Percentiles rank a stretch among this genome's conserved stretches.
These are phyloP conservation scores for Syzygium oleosum DNA, from an alignment of 345 rosid genomes.

Conservation along the genomic window DNA sequence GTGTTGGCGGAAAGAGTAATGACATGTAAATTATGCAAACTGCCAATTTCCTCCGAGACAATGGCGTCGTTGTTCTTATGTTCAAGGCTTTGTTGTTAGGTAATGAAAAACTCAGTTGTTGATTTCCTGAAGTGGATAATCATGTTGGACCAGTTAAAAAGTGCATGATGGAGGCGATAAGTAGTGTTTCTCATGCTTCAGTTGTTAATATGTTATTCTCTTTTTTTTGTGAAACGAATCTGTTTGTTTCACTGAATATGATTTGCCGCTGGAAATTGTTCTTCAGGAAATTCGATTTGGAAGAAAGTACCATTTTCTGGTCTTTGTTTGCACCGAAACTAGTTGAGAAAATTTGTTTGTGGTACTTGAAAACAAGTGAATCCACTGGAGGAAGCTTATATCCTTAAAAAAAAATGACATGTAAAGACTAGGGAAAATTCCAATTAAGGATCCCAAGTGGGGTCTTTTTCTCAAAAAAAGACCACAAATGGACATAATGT, in stretches of 20 bases:
- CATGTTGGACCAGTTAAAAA: neutral
- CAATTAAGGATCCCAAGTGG: too few relatives aligned
- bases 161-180: neutral
- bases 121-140: neutral
- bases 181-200: neutral
- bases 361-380: neutral
- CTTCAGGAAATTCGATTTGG: neutral
- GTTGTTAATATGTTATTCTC: neutral
- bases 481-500: too few relatives aligned
- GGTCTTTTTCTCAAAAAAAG: too few relatives aligned
- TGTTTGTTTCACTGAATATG: neutral
- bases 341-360: neutral
- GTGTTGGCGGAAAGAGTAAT: neutral
- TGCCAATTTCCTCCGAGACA: neutral
- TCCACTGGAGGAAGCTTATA: neutral
- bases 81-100: neutral
- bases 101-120: neutral
- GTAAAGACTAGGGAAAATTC: neutral
- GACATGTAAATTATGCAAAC: neutral
- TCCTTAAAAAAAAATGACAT: neutral
- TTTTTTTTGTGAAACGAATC: neutral
- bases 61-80: neutral
- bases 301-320: neutral
- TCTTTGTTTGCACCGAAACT: neutral
- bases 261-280: neutral